Evolutionary conservation across 139 green algal species (phyloP), one percentile per base, ranked within the genome.

Genomic region (Chlamydomonas schloesseri): DNA sequence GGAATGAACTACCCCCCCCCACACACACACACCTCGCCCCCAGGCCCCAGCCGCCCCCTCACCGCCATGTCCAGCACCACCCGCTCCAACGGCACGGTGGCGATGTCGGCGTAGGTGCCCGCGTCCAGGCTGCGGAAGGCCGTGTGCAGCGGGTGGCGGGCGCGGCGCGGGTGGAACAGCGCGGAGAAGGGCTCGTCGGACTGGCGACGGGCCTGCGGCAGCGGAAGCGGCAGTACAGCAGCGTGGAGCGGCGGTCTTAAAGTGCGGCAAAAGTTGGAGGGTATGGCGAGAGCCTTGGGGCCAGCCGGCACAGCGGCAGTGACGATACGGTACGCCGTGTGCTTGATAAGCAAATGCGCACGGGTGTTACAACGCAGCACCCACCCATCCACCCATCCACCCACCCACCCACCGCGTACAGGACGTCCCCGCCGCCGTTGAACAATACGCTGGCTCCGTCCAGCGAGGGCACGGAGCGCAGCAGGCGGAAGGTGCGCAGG

Each of bases 61-160:
- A 86, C 81, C 33, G 82, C 87, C 77, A 96, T 67, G 80, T 97
- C 94, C 73, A 96, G 55, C 55, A 84, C 71, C 36, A 73, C 89
- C 10, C 94, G 84, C 21, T 97, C 91, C 74, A 95, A 83, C 29
- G 89, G 74, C 46, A 95, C 83, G 18, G 91, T 96, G 26, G 88
- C 90, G 36, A 97, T 95, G 65, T 97, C 94, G 31, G 53, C 79
- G 87, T 96, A 97, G 73, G n/a, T 78, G 50, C 89, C 83, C 6
- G 93, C 93, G 74, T 97, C 94, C 4, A 96, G 71, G 31, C 90
- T 95, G 29, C 90, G 84, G 88, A 97, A 97, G n/a, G 93, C 89
- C 21, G 77, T 85, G 65, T 91, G 88, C 33, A 96, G 91, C 23
- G 94, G 88, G 88, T 97, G 93, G 46, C 89, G 80, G 11, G 74